These are phyloP conservation scores for Candida berthetii DNA, from an alignment of 805 yeast species.

Conservation along the genomic window DNA sequence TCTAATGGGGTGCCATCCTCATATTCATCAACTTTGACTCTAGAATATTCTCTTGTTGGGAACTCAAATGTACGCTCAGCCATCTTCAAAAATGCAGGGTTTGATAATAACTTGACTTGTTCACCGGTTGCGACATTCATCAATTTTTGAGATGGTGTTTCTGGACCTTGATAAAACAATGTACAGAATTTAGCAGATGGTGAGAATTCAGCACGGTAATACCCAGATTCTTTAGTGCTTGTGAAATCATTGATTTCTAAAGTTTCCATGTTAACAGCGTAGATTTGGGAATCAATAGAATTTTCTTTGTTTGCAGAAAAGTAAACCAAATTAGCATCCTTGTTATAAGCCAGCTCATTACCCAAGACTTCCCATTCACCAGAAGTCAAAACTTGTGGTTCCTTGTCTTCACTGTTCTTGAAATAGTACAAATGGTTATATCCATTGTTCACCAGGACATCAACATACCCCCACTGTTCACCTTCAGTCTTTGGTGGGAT, in stretches of 20 bases:
- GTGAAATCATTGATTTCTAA: constrained; percentile 35
- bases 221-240: constrained; percentile 46
- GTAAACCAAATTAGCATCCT: constrained; percentile 36
- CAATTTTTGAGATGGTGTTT: constrained; percentile 68
- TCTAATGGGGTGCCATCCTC: constrained; percentile 37
- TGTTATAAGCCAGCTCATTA: constrained; percentile 56
- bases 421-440: constrained; percentile 78
- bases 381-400: constrained; percentile 52
- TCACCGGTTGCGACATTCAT: constrained; percentile 34
- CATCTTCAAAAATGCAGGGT: constrained; percentile 3
- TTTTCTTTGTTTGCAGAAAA: constrained; percentile 63
- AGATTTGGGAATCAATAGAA: constrained; percentile 73
- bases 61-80: constrained; percentile 33
- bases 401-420: constrained; percentile 50
- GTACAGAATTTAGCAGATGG: constrained; percentile 64
- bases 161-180: constrained; percentile 68
- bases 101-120: constrained; percentile 3
- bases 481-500: constrained; percentile 35
- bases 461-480: constrained; percentile 65
- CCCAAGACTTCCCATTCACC: constrained; percentile 89
- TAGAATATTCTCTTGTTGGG: constrained; percentile 46
- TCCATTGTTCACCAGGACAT: constrained; percentile 60
- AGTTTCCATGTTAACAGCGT: constrained; percentile 47
- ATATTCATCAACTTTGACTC: constrained; percentile 37
- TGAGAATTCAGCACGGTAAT: constrained; percentile 65